phyloP scores from a whole-genome alignment of 495 filamentous ascomycete species.

The Trichoderma reesei region DNA sequence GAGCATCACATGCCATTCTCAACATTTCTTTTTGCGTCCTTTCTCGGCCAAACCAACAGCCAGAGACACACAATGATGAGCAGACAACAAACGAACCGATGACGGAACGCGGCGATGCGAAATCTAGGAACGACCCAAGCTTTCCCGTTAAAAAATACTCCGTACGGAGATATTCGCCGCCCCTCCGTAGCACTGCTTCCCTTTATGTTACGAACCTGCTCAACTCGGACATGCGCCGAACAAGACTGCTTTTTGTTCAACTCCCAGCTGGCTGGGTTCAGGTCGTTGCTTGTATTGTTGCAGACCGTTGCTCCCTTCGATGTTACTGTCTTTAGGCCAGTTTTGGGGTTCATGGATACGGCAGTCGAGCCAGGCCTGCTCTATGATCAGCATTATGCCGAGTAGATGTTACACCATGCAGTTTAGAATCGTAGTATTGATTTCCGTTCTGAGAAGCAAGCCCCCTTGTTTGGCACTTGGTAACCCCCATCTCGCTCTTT shows the following conservation, averaged over 20 bases:
- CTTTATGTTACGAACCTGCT: background rate
- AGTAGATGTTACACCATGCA: background rate
- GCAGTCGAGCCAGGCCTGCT: background rate
- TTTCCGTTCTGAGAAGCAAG: background rate
- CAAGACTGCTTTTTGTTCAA: background rate
- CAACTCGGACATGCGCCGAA: background rate
- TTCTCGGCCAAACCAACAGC: background rate
- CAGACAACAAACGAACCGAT: background rate
- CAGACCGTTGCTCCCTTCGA: too few relatives aligned
- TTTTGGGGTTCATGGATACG: background rate
- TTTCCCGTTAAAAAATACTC: background rate
- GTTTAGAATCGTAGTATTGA: background rate
- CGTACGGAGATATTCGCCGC: constrained; percentile 1
- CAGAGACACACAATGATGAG: background rate
- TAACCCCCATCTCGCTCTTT: background rate
- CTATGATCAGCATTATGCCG: constrained; percentile 1
- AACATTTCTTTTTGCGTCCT: background rate
- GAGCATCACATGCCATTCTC: constrained; percentile 4
- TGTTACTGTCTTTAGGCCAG: background rate
- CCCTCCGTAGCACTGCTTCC: background rate
- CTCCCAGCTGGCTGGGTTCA: too few relatives aligned
- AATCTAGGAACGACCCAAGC: background rate
- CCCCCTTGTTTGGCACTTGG: background rate
- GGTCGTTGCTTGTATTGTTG: too few relatives aligned
- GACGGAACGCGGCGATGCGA: background rate